A percentile compares a stretch with the other conserved stretches of the same genome.
These are phyloP conservation scores for Cordyceps cateniannulata DNA, from an alignment of 2,329 filamentous ascomycete species.

Conservation along the genomic window DNA sequence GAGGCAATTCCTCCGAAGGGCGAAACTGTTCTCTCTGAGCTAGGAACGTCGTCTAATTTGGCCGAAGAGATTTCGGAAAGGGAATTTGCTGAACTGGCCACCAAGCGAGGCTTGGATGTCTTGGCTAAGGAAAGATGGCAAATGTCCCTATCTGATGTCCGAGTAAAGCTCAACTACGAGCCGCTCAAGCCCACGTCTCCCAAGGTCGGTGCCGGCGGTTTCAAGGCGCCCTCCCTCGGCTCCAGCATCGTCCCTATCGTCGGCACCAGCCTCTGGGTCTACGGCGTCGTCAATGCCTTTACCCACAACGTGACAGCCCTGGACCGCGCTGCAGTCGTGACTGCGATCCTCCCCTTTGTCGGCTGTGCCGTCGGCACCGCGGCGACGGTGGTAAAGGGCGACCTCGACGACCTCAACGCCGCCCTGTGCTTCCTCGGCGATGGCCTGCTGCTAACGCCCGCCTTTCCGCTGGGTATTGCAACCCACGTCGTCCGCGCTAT, in stretches of 20 bases:
- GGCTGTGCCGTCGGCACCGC: background rate
- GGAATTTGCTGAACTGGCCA: background rate
- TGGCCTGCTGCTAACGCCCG: background rate
- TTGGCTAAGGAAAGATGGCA: background rate
- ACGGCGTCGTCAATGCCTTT: background rate
- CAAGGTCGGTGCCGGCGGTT: background rate
- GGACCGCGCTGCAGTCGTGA: constrained; percentile 1
- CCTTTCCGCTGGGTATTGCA: background rate
- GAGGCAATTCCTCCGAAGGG: background rate
- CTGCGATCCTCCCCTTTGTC: constrained; percentile 1
- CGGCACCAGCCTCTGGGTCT: background rate
- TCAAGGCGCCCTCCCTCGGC: background rate
- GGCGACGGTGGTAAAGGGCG: background rate
- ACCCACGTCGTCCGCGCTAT: constrained; percentile 1
- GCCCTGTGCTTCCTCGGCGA: constrained; percentile 6
- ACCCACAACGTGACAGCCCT: constrained; percentile 1
- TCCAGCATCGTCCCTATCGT: background rate
- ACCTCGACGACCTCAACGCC: background rate
- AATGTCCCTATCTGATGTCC: background rate
- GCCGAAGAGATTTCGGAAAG: background rate
- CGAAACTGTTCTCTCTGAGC: background rate
- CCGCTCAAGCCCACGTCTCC: background rate
- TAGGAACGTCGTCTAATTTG: background rate
- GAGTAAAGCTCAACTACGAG: background rate
- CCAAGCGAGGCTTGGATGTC: background rate